Percentiles rank a stretch among this genome's conserved stretches.
Conservation (phyloP, 164 flowering plant genomes). For the Taxillus chinensis region DNA sequence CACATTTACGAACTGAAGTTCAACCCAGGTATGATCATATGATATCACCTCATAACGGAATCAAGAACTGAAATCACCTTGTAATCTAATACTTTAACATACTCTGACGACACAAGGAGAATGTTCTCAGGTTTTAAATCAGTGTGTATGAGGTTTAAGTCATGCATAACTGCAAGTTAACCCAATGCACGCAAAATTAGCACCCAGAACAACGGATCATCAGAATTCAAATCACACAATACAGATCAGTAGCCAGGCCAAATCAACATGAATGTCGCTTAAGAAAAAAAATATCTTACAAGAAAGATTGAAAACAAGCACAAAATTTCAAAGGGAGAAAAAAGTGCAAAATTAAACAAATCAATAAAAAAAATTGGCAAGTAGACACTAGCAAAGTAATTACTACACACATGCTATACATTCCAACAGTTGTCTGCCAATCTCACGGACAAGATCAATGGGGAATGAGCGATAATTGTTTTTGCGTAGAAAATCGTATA, state of each 20-base stretch:
- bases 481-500: conserved; percentile 99
- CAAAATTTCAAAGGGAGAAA: neutral
- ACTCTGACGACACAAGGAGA: conserved; percentile 72
- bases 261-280: too few relatives aligned
- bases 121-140: conserved; percentile 98
- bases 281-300: too few relatives aligned
- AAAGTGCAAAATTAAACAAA: neutral
- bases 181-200: neutral
- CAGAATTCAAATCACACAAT: too few relatives aligned
- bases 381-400: conserved; percentile 13
- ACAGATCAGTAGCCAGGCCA: too few relatives aligned
- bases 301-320: neutral
- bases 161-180: conserved; percentile 85
- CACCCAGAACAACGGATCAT: neutral
- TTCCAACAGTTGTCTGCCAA: conserved; percentile 98
- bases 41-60: too few relatives aligned
- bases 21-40: neutral
- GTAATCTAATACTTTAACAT: conserved; percentile 76
- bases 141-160: conserved; percentile 77
- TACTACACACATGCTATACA: conserved; percentile 99
- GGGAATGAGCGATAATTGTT: conserved; percentile 99
- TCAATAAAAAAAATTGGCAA: too few relatives aligned
- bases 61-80: conserved; percentile 39
- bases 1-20: neutral
- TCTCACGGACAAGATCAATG: conserved; percentile 98